These are phyloP conservation scores for Leucocoprinus gongylophorus DNA, from an alignment of 1,284 basidiomycete species.

Conservation along the genomic window DNA sequence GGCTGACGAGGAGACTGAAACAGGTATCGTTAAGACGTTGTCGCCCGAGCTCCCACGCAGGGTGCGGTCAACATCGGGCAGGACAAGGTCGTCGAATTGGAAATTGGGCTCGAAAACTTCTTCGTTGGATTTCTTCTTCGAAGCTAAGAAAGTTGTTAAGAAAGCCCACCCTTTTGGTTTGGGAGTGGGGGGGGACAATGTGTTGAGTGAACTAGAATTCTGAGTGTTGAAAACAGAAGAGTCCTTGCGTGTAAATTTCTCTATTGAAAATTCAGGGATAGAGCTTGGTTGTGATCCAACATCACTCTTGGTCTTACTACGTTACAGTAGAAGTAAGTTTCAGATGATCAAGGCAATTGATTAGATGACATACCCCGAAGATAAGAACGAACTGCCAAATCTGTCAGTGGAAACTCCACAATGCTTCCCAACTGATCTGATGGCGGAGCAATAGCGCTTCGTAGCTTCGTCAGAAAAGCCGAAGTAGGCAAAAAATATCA, in stretches of 20 bases:
- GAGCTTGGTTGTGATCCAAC: conserved; percentile 1
- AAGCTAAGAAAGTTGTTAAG: not conserved
- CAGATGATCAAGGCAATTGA: not conserved
- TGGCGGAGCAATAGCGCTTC: conserved; percentile 27
- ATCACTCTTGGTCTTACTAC: not conserved
- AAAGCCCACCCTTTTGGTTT: conserved; percentile 28
- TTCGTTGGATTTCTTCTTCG: conserved; percentile 9
- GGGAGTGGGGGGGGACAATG: conserved; percentile 12
- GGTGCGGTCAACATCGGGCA: conserved; percentile 33
- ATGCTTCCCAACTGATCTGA: too few species aligned
- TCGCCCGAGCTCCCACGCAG: conserved; percentile 29
- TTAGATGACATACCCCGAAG: conserved; percentile 29
- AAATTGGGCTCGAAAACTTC: conserved; percentile 18
- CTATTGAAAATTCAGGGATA: not conserved
- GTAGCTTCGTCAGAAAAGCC: conserved; percentile 40
- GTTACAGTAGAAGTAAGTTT: not conserved
- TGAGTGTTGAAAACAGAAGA: not conserved
- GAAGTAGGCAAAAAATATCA: conserved; percentile 43
- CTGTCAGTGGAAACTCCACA: conserved; percentile 35
- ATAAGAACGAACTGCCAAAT: conserved; percentile 22
- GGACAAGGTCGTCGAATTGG: conserved; percentile 30
- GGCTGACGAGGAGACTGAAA: conserved; percentile 21
- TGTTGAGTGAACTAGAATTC: not conserved
- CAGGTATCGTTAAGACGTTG: conserved; percentile 24
- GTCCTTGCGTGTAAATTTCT: conserved; percentile 8